Evolutionary conservation across 2,329 filamentous ascomycete genomes (phyloP).

Genomic region (Aspergillus flavus): DNA sequence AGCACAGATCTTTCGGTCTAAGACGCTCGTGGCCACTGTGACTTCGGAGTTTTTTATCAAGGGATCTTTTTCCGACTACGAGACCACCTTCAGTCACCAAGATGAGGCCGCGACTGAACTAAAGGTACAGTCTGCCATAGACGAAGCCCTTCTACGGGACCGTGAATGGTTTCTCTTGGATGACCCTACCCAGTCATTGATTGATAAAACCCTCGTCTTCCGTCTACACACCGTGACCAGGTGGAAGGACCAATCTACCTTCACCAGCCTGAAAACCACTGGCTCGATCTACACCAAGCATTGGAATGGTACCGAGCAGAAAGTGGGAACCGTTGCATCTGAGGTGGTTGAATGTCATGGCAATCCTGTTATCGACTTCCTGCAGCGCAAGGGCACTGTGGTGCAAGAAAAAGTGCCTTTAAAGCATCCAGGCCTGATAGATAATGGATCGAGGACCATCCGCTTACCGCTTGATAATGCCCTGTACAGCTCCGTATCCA

Average conservation of each 20-base stretch:
- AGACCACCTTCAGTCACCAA: background rate
- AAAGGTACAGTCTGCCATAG: background rate
- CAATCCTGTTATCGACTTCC: conserved; percentile 13
- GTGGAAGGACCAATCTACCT: background rate
- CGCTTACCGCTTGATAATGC: conserved; percentile 73
- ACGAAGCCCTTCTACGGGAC: conserved; percentile 3
- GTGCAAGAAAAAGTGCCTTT: background rate
- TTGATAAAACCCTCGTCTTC: conserved; percentile 8
- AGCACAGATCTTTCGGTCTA: background rate
- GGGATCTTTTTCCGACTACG: background rate
- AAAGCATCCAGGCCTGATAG: conserved; percentile 1
- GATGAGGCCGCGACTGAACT: background rate
- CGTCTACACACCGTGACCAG: background rate
- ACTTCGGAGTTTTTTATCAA: background rate
- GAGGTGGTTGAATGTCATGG: background rate
- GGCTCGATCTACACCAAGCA: background rate
- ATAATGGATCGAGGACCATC: conserved; percentile 70
- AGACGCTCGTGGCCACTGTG: background rate
- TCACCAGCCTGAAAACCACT: background rate
- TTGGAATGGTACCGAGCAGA: conserved; percentile 1
- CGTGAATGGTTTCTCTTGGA: conserved; percentile 9
- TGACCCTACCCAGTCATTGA: background rate
- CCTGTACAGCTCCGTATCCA: conserved; percentile 63
- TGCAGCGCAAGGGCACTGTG: conserved; percentile 5
- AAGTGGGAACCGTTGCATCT: background rate